phyloP scores from a whole-genome alignment of 441 rosid genomes.

The Pelargonium cotyledonis region DNA sequence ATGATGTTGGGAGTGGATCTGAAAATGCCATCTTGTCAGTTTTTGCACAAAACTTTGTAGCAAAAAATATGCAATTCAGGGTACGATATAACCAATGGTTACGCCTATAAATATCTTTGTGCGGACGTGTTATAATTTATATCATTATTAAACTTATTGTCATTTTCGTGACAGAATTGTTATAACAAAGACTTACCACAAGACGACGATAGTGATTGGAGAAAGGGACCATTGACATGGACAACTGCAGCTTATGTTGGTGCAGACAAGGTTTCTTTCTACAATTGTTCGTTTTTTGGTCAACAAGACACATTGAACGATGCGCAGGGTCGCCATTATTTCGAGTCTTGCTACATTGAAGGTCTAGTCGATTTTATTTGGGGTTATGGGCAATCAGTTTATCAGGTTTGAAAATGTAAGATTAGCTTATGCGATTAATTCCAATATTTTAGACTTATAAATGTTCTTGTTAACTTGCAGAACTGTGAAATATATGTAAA shows the following conservation, averaged over 20 bases:
- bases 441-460: background rate
- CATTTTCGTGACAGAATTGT: too few relatives aligned
- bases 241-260: constrained; percentile 36
- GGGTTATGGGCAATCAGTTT: constrained; percentile 41
- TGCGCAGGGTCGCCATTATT: constrained; percentile 40
- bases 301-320: constrained; percentile 46
- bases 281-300: constrained; percentile 33
- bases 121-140: too few relatives aligned
- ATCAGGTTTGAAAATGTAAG: constrained; percentile 24
- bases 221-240: constrained; percentile 5
- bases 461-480: constrained; percentile 10
- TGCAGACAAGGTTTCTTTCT: constrained; percentile 38
- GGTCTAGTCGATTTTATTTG: constrained; percentile 56
- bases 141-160: too few relatives aligned
- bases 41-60: background rate
- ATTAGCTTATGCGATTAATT: background rate
- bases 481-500: constrained; percentile 18
- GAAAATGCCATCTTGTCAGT: background rate
- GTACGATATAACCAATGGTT: background rate
- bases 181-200: too few relatives aligned
- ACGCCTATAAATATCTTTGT: too few relatives aligned
- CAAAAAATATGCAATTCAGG: background rate
- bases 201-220: background rate
- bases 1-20: background rate
- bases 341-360: constrained; percentile 36